Evolutionary conservation across 2,329 filamentous ascomycete genomes (phyloP), one percentile per base, ranked within the genome.

Genomic region (Curvularia lunata): DNA sequence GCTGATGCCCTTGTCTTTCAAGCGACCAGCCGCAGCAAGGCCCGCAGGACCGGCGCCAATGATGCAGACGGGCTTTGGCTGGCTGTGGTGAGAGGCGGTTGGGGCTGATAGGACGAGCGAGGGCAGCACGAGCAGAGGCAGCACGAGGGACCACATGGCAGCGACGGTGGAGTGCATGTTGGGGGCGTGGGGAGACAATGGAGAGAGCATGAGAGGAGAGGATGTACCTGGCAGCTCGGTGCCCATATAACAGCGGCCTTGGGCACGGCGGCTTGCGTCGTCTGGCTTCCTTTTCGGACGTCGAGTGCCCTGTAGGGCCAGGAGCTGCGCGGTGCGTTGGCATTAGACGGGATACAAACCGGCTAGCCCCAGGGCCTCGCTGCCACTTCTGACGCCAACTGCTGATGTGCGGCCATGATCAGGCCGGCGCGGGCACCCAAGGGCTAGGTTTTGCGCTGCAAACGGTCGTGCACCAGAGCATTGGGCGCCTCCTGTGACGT

Each of bases 11-110:
- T 76, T 77, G 16, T 59, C 64, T 49, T 76, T 65, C 1, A 77
- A 66, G 41, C 65, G 66, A 27, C 58, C 69, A 16, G 74, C 75
- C 7, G 75, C 73, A 19, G 73, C 70, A 56, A 77, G 63, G 23
- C 75, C 75, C 19, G 75, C 67, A 1, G 75, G 75, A 8, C 75
- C 75, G n/a, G 73, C 75, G 25, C 75, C 75, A 43, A 77, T 70
- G 56, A 77, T 74, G 62, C 75, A 77, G 12, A 76, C 75, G 13
- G 75, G 75, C 28, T 62, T 65, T 46, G 72, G 61, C 25, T 63
- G 56, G 42, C 67, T 66, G 18, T 58, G 61, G 53, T 52, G 64
- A 38, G 60, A 58, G 13, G 8, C 32, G 4, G 75, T 72, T 61
- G 56, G 68, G 37, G 74, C 73, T 59, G 63, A 66, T 48, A 57